These are phyloP conservation scores for Coemansia sp. DNA, from an alignment of 192 early-diverging fungal genomes.

Conservation along the genomic window DNA sequence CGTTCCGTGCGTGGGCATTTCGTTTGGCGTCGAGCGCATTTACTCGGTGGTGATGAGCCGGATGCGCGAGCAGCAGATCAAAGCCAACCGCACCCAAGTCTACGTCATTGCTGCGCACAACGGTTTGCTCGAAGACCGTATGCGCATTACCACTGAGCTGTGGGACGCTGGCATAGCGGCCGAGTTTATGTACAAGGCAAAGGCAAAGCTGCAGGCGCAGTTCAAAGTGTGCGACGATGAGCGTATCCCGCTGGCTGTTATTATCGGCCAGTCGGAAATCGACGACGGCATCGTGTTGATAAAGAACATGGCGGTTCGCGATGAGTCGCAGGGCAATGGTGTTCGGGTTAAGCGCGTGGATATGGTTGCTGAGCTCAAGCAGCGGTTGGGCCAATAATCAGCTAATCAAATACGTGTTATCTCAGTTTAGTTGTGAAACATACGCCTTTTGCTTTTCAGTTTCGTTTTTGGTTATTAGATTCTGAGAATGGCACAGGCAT, in stretches of 20 bases:
- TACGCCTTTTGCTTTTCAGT: neutral
- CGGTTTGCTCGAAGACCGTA: conserved; percentile 83
- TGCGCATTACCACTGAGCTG: conserved; percentile 80
- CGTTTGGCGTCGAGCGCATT: conserved; percentile 94
- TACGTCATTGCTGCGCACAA: conserved; percentile 79
- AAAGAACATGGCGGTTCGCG: conserved; percentile 68
- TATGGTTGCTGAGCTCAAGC: conserved; percentile 63
- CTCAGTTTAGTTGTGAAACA: neutral
- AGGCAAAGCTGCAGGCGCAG: conserved; percentile 77
- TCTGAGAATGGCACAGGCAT: conserved; percentile 10
- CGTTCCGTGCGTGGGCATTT: conserved; percentile 94
- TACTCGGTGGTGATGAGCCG: conserved; percentile 80
- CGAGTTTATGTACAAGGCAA: conserved; percentile 90
- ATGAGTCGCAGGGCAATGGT: conserved; percentile 46
- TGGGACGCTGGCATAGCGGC: conserved; percentile 92
- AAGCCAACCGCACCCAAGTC: conserved; percentile 77
- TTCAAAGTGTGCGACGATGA: conserved; percentile 78
- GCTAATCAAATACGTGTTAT: neutral
- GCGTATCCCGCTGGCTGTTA: conserved; percentile 86
- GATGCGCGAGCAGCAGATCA: conserved; percentile 56
- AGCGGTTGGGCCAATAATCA: conserved; percentile 23
- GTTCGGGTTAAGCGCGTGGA: conserved; percentile 54
- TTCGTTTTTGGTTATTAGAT: neutral
- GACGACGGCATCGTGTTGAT: conserved; percentile 78
- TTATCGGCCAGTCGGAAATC: conserved; percentile 82